Conservation (phyloP, 106 monocot genomes). For the Amphibolis antarctica region DNA sequence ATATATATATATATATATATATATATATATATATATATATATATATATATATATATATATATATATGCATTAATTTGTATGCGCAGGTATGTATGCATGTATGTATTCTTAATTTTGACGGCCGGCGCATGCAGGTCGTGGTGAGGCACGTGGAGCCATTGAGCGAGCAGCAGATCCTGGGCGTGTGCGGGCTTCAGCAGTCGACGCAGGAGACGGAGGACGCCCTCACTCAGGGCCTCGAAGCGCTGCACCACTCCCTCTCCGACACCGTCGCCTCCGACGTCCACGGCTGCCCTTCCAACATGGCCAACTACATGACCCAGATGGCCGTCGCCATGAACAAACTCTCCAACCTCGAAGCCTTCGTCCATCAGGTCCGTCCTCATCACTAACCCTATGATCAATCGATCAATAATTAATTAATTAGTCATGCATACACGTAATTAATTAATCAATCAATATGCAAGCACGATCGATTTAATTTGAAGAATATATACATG, state of each 20-base stretch:
- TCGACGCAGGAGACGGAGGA: conserved; percentile 82
- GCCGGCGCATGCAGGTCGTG: conserved; percentile 45
- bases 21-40: neutral
- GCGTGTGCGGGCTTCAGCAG: conserved; percentile 55
- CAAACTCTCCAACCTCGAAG: conserved; percentile 76
- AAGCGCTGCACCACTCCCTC: conserved; percentile 63
- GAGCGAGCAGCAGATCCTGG: conserved; percentile 81
- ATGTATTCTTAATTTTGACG: too few species aligned
- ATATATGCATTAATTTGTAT: neutral
- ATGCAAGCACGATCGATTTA: too few species aligned
- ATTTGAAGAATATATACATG: too few species aligned
- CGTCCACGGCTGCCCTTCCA: conserved; percentile 41
- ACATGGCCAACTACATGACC: conserved; percentile 90
- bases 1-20: neutral
- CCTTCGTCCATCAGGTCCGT: conserved; percentile 56
- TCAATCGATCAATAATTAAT: too few species aligned
- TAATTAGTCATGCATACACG: too few species aligned
- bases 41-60: neutral
- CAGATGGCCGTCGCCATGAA: conserved; percentile 80
- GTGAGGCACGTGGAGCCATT: conserved; percentile 61
- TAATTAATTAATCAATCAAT: too few species aligned
- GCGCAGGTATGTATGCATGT: neutral
- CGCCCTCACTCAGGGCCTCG: conserved; percentile 79
- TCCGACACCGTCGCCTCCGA: conserved; percentile 62
- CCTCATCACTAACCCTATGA: too few species aligned